Percentiles rank a stretch among this genome's conserved stretches.
Evolutionary conservation across 129 eudicot genomes (phyloP).

Genomic region (Glebionis coronaria): DNA sequence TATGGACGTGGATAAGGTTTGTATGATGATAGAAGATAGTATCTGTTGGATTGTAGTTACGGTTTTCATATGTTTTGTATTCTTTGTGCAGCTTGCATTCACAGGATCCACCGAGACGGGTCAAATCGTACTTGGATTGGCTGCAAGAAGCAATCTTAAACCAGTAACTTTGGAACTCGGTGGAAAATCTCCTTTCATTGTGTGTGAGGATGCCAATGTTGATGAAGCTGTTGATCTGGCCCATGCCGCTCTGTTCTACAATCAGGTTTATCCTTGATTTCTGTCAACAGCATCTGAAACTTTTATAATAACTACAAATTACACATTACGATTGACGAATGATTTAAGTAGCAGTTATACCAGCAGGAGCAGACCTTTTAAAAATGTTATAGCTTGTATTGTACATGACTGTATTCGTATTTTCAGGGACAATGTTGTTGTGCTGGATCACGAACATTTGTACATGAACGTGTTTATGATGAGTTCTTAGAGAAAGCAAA

Average conservation of each 20-base stretch:
- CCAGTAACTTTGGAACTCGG: slow-evolving; percentile 77
- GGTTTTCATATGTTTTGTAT: neutral
- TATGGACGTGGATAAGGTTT: slow-evolving; percentile 89
- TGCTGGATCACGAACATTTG: slow-evolving; percentile 57
- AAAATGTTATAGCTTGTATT: no score
- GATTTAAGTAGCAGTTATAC: neutral
- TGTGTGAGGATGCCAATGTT: slow-evolving; percentile 53
- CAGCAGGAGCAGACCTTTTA: no score
- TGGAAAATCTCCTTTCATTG: slow-evolving; percentile 58
- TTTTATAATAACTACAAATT: neutral
- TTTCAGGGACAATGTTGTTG: slow-evolving; percentile 62
- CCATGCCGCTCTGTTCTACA: slow-evolving; percentile 47
- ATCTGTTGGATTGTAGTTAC: neutral
- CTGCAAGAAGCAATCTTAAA: slow-evolving; percentile 82
- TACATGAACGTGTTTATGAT: slow-evolving; percentile 58
- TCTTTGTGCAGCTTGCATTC: slow-evolving; percentile 62
- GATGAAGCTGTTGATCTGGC: slow-evolving; percentile 55
- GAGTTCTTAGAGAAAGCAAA: slow-evolving; percentile 48
- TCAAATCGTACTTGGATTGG: slow-evolving; percentile 56
- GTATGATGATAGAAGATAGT: slow-evolving; percentile 1
- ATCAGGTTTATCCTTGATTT: slow-evolving; percentile 33
- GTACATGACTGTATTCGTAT: slow-evolving; percentile 7
- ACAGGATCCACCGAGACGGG: slow-evolving; percentile 75
- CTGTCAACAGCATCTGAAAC: neutral
- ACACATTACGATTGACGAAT: neutral